Conservation (phyloP, 139 green algal genomes). For the Spirogloea muscicola region DNA sequence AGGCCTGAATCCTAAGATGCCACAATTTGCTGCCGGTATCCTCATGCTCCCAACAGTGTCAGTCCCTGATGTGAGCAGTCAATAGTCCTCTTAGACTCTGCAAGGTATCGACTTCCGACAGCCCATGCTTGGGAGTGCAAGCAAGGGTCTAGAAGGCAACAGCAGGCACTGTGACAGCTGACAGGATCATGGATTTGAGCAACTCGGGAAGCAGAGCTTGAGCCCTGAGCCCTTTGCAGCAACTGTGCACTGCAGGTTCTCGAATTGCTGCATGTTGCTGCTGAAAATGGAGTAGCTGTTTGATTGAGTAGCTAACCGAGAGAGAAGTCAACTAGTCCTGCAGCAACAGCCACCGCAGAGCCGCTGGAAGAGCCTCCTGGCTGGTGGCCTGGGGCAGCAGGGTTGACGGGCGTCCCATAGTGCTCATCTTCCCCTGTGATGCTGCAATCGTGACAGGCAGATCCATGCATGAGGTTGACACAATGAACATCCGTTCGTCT, state of each 20-base stretch:
- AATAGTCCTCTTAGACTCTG: not conserved
- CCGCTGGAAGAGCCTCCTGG: conserved; percentile 89
- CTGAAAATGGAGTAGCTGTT: too few relatives aligned
- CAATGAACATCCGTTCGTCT: too few relatives aligned
- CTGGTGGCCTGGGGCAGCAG: conserved; percentile 67
- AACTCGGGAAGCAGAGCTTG: not conserved
- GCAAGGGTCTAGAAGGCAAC: not conserved
- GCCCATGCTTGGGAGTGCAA: too few relatives aligned
- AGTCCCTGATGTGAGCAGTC: conserved; percentile 63
- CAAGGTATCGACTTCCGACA: too few relatives aligned
- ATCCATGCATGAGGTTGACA: not conserved
- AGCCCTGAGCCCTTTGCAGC: not conserved
- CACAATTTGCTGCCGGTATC: conserved; percentile 82
- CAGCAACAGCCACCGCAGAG: conserved; percentile 78
- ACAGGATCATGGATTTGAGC: not conserved
- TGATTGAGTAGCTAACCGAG: too few relatives aligned
- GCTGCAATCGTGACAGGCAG: conserved; percentile 4
- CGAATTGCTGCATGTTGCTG: not conserved
- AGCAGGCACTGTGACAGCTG: not conserved
- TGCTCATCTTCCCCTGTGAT: conserved; percentile 78
- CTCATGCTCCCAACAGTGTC: conserved; percentile 88
- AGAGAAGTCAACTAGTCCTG: conserved; percentile 60
- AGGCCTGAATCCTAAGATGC: conserved; percentile 78
- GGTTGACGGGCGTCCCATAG: conserved; percentile 86
- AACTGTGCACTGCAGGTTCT: not conserved